Base-by-base conservation (phyloP, 495 filamentous ascomycete species). In the Hamigera avellanea region DNA sequence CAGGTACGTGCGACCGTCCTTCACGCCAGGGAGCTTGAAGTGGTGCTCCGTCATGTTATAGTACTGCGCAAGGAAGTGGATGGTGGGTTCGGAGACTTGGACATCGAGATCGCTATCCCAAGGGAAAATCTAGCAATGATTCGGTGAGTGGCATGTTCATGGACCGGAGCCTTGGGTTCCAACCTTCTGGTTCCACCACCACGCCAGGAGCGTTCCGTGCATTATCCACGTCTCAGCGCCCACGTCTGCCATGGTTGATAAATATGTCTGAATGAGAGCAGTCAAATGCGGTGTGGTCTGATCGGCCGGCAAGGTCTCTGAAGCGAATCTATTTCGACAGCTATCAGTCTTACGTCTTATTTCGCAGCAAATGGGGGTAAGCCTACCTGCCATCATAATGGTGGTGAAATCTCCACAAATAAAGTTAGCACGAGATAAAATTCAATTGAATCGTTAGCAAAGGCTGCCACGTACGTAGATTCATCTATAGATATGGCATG, bases 71-170 rank as follows among this genome's bases (percentile, higher is more conserved):
- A 80, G 60, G 52, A 70, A 73, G 30, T 69, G 57, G 27, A 78
- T 70, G 1, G 66, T 67, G n/a, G 56, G 46, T 40, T 73, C 67
- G 17, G 67, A 67, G 32, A 80, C 59, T 49, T 76, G 73, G 3
- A 78, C 67, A 38, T 80, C 75, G 35, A 76, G 49, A 44, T 80
- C 75, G 15, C 65, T 67, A 48, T 80, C 75, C 75, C 75, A 78
- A 9, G 75, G 75, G 50, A 80, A 62, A 42, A 78, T 73, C 59
- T 67, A 39, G 4, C 19, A 8, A 6, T n/a, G n/a, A n/a, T n/a
- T n/a, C n/a, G n/a, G n/a, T n/a, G n/a, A n/a, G n/a, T n/a, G n/a
- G n/a, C n/a, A n/a, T 21, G 8, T 15, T 28, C 19, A 15, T 21
- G 13, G n/a, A n/a, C n/a, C n/a, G n/a, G 19, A 14, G 10, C 19